These are phyloP conservation scores for Trichoderma sp. DNA, from an alignment of 2,329 filamentous ascomycete genomes.

Conservation along the genomic window DNA sequence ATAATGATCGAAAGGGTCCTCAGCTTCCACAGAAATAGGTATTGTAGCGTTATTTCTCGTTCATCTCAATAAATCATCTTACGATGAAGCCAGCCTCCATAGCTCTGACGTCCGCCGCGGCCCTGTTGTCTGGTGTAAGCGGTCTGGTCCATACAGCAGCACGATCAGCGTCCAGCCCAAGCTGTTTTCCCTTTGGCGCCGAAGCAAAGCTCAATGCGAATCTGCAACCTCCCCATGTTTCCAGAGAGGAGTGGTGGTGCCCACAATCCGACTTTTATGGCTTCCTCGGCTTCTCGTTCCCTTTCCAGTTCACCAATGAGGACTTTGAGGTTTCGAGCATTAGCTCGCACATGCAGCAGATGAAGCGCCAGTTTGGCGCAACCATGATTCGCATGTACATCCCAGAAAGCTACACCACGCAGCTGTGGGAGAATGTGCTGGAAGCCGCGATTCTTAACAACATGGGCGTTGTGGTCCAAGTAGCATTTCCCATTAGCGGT, in stretches of 20 bases:
- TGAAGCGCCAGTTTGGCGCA: slow-evolving; percentile 32
- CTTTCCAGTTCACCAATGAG: slow-evolving; percentile 28
- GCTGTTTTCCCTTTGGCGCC: slow-evolving; percentile 31
- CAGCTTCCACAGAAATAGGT: not conserved
- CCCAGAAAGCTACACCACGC: slow-evolving; percentile 28
- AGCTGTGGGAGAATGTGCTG: slow-evolving; percentile 30
- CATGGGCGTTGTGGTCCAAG: slow-evolving; percentile 31
- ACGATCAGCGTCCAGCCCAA: slow-evolving; percentile 7
- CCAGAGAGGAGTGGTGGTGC: slow-evolving; percentile 31
- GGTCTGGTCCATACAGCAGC: not conserved
- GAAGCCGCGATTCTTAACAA: slow-evolving; percentile 32
- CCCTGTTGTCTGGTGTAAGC: slow-evolving; percentile 2
- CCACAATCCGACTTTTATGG: slow-evolving; percentile 30
- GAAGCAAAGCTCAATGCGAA: slow-evolving; percentile 27
- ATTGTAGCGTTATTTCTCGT: accelerated
- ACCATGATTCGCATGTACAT: slow-evolving; percentile 33
- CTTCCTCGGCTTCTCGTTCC: slow-evolving; percentile 33
- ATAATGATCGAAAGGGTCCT: not conserved
- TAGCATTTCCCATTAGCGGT: slow-evolving; percentile 28
- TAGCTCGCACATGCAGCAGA: slow-evolving; percentile 26
- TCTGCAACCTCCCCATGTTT: slow-evolving; percentile 21
- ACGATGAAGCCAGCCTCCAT: not conserved
- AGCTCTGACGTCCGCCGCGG: not conserved
- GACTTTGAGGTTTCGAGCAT: slow-evolving; percentile 28
- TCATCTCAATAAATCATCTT: not conserved